Evolutionary conservation across 2,329 filamentous ascomycete species (phyloP), one percentile per base, ranked within the genome.

Genomic region (Parascedosporium putredinis): DNA sequence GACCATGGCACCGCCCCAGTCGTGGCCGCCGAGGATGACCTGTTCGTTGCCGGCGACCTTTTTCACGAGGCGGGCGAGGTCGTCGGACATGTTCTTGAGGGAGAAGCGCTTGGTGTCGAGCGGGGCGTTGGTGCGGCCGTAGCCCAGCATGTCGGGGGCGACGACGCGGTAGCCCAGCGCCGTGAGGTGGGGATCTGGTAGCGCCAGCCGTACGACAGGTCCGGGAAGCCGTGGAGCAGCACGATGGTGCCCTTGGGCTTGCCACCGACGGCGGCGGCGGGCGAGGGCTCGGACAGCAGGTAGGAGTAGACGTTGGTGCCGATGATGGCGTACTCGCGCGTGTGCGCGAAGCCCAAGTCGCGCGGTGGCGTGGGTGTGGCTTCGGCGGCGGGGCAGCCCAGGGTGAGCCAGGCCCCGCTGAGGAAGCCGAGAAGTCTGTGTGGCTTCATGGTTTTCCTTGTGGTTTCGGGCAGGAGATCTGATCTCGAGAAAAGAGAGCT

Each of bases 21-120:
- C 91, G 68, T 96, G 91, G 8, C 89, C 91, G 45, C 89, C 88
- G 14, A 96, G 75, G 51, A 96, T 83, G 59, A 95, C 84, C 51
- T 68, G 67, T 46, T 55, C 40, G 65, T 67, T 20, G 64, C 68
- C 44, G 47, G 60, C 55, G 22, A 62, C 63, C 51, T 80, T 73
- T 49, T 68, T 68, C 3, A 83, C 79, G 20, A 94, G 72, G 47
- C 77, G 77, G 12, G 79, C 82, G 53, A 94, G 76, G 59, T 91
- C 86, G 47, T 81, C 76, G n/a, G 82, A 75, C 52, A 83, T 78
- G 46, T 75, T 75, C 65, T 86, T 88, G 62, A 78, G 72, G 16
- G 76, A 77, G 66, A 88, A 93, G 48, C 14, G 23, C 18, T n/a
- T 27, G 7, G 18, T 45, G 33, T 67, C 72, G 40, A 78, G 71